phyloP scores from a whole-genome alignment of 1,284 basidiomycete species.

The Leccinum holopus region DNA sequence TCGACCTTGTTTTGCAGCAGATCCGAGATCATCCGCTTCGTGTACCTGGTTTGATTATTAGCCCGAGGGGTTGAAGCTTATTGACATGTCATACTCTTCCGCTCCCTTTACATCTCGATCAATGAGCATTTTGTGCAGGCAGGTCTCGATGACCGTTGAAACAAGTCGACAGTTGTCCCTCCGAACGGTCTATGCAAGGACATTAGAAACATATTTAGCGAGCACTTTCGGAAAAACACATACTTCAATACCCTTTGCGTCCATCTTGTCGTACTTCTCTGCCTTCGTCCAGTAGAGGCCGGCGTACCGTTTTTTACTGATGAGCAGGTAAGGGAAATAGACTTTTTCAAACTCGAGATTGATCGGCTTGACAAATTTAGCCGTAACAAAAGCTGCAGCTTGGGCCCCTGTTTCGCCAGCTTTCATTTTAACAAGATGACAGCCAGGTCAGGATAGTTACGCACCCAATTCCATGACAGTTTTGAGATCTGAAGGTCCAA shows the following conservation, averaged over 20 bases:
- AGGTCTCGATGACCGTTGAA: slow-evolving; percentile 95
- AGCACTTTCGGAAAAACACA: slow-evolving; percentile 20
- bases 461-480: slow-evolving; percentile 86
- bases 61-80: slow-evolving; percentile 6
- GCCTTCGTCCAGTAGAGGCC: slow-evolving; percentile 93
- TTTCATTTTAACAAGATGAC: neutral
- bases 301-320: slow-evolving; percentile 97
- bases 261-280: slow-evolving; percentile 98
- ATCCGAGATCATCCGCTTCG: slow-evolving; percentile 90
- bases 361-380: slow-evolving; percentile 91
- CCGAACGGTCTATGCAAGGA: slow-evolving; percentile 77
- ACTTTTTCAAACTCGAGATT: slow-evolving; percentile 99
- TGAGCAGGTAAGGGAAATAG: slow-evolving; percentile 94
- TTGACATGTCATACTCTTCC: slow-evolving; percentile 63
- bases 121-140: slow-evolving; percentile 94
- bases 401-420: slow-evolving; percentile 66
- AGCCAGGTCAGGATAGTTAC: slow-evolving; percentile 17
- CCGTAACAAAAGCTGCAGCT: slow-evolving; percentile 91
- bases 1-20: slow-evolving; percentile 94
- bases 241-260: slow-evolving; percentile 97
- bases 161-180: slow-evolving; percentile 96
- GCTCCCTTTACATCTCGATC: slow-evolving; percentile 91
- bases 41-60: slow-evolving; percentile 60
- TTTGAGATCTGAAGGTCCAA: slow-evolving; percentile 83
- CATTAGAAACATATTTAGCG: neutral